Base-by-base conservation (phyloP, 2,329 filamentous ascomycete species). In the Xylaria hypoxylon region DNA sequence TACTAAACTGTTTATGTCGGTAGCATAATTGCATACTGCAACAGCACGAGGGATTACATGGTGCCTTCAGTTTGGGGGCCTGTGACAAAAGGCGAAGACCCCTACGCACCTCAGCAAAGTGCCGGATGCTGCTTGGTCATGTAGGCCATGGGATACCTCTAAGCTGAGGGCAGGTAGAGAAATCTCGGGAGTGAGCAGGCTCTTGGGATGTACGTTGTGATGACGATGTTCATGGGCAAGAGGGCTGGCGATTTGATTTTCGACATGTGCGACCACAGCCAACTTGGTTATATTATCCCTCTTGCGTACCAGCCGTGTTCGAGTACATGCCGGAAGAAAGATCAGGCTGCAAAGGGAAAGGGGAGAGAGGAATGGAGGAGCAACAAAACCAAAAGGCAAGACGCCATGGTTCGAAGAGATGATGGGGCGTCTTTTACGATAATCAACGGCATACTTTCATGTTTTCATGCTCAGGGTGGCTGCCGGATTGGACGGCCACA, bases 21-120 rank as follows among this genome's bases (percentile, higher is more conserved):
- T 77, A 99, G 96, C 81, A 92, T 98, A 80, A 98, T 98, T 80
- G 92, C 93, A 74, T 98, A 98, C 84, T 98, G 95, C 83, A 97
- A 97, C 82, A 94, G 93, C 81, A 97, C 96, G 75, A 92, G 95
- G 81, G 96, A 99, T 80, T 98, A 97, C 85, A 98, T 99, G 96
- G 94, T 98, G 60, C 94, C 94, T 58, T 97, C 94, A 60, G 92
- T 96, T 80, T 99, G 96, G 96, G 95, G 95, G 73, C 88, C 90
- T 68, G 93, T 98, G 71, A 93, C 96, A 78, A 95, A 94, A 85
- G 91, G 92, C 80, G 96, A 98, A 79, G 96, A 99, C 79, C 96
- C 96, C n/a, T 99, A 99, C 80, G 94, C 95, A 76, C 95, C 95
- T 73, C 95, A 96, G 85, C 93, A 96, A 83, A 93, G 88, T 74